These are phyloP conservation scores for Flaveria sonorensis DNA, from an alignment of 129 eudicot species.

Conservation along the genomic window DNA sequence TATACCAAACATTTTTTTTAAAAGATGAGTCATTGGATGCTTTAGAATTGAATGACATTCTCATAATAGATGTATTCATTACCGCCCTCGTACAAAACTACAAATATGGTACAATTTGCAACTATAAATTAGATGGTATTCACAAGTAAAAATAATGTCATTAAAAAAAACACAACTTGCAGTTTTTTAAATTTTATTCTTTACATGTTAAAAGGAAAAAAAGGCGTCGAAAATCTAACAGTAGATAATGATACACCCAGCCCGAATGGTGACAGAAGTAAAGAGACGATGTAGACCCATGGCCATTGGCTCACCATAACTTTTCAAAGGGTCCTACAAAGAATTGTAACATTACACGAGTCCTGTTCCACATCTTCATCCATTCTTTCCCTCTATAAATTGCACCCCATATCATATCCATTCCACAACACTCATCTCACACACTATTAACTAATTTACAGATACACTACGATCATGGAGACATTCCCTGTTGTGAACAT, in stretches of 20 bases:
- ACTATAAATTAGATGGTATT: too few relatives aligned
- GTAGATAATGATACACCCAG: not conserved
- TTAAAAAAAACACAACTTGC: too few relatives aligned
- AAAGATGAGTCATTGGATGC: too few relatives aligned
- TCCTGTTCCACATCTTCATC: conserved; percentile 21
- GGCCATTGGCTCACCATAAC: conserved; percentile 30
- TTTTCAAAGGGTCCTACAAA: conserved; percentile 27
- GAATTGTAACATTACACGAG: not conserved
- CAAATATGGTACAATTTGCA: too few relatives aligned
- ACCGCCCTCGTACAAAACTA: too few relatives aligned
- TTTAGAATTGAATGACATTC: too few relatives aligned
- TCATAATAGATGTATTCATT: too few relatives aligned
- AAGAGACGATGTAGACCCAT: conserved; percentile 32
- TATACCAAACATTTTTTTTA: too few relatives aligned
- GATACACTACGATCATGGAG: conserved; percentile 16
- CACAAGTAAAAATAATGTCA: too few relatives aligned
- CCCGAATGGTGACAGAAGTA: conserved; percentile 7
- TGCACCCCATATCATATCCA: conserved; percentile 24
- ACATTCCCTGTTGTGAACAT: conserved; percentile 74
- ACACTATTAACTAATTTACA: not conserved
- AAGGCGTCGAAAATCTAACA: not conserved
- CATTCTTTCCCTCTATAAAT: conserved; percentile 54
- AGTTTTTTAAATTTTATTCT: too few relatives aligned
- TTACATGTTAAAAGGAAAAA: not conserved
- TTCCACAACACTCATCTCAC: conserved; percentile 11